Evolutionary conservation across 164 flowering plant genomes (phyloP), one percentile per base, ranked within the genome.

Genomic region (Saururus chinensis): DNA sequence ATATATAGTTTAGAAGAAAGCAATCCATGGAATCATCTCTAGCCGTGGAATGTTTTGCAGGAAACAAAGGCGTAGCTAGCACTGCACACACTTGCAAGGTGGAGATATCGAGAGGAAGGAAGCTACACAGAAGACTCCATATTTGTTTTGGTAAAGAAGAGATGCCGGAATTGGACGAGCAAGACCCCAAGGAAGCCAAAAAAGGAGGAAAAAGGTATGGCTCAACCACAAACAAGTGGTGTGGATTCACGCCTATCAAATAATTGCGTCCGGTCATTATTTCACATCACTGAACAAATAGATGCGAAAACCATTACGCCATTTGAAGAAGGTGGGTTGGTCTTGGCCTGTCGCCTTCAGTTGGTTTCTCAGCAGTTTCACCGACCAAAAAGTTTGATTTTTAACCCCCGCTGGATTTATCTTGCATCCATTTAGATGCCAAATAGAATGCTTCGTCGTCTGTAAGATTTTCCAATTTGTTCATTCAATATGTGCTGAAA

Each of bases 161-260:
- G 82, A 80, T 74, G 82, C 82, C 64, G 62, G 73, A 77, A 81
- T 75, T 77, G 71, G 60, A 75, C 71, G 74, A 74, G 75, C 75
- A 78, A 64, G 60, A 67, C 60, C 60, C 70, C 66, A 62, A 57
- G 62, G 55, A 70, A 66, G 61, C 61, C 57, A 10, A 55, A 24
- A 21, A 55, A 23, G 71, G 64, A 67, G 76, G 73, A 72, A 66
- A 82, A 79, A 85, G 83, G 70, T 77, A 72, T 66, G 87, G 85
- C 59, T 16, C 41, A 62, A 17, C 64, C 26, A 52, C 51, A n/a
- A 71, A 80, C 86, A 82, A 71, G 79, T 80, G 86, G 74, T 71
- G 41, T 61, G 40, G 51, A 48, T 66, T 56, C 66, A 70, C 64
- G 45, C 80, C 69, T 64, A 63, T 57, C 75, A 54, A 72, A 67